phyloP scores from a whole-genome alignment of 139 green algal species.

The Pseudopediastrum boryanum region DNA sequence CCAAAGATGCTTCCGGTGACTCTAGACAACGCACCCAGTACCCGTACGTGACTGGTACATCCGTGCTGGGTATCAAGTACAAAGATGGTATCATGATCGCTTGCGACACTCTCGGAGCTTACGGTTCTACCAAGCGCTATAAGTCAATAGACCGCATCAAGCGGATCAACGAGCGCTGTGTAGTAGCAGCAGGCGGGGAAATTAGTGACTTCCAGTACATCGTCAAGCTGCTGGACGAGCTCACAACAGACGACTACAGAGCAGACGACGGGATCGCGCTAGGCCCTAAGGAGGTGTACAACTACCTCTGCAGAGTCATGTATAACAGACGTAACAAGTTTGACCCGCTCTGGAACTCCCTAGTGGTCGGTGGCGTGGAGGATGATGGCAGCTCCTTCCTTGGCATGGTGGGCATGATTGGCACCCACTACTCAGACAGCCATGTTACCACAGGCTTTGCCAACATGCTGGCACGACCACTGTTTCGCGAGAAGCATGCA shows the following conservation, averaged over 20 bases:
- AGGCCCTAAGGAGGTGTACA: slow-evolving; percentile 80
- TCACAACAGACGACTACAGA: slow-evolving; percentile 89
- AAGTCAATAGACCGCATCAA: slow-evolving; percentile 90
- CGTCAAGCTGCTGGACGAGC: slow-evolving; percentile 86
- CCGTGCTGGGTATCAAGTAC: slow-evolving; percentile 94
- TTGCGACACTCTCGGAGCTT: slow-evolving; percentile 91
- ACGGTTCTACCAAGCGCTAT: slow-evolving; percentile 98
- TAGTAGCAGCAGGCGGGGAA: slow-evolving; percentile 91
- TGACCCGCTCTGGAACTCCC: slow-evolving; percentile 96
- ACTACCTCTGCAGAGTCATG: slow-evolving; percentile 93
- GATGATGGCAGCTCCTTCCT: slow-evolving; percentile 78
- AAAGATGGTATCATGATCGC: slow-evolving; percentile 95
- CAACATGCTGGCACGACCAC: slow-evolving; percentile 88
- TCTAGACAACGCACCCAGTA: slow-evolving; percentile 70
- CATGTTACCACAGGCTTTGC: slow-evolving; percentile 92
- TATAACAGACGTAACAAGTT: slow-evolving; percentile 95
- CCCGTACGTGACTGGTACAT: slow-evolving; percentile 95
- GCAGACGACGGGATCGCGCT: slow-evolving; percentile 87
- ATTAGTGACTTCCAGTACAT: slow-evolving; percentile 97
- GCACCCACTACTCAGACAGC: slow-evolving; percentile 81
- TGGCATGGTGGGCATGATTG: slow-evolving; percentile 91
- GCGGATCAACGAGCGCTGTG: slow-evolving; percentile 71
- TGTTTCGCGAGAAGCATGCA: slow-evolving; percentile 89
- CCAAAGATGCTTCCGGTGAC: slow-evolving; percentile 36
- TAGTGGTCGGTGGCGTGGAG: slow-evolving; percentile 88